phyloP scores from a whole-genome alignment of 192 early-diverging fungal species.

The Borealophlyctis nickersoniae region DNA sequence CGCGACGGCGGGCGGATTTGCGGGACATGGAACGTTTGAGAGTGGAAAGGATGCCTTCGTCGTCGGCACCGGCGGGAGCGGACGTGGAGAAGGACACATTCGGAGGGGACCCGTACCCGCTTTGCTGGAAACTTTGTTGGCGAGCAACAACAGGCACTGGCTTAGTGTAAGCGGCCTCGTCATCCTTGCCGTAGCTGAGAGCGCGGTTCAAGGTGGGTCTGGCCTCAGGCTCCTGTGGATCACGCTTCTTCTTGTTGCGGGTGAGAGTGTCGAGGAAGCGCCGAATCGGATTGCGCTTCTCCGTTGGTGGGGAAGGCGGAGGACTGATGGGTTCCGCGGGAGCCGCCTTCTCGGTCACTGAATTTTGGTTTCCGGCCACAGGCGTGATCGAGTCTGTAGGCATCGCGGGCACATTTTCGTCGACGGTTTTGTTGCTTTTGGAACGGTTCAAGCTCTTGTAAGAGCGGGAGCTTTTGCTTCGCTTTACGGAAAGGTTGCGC shows the following conservation, averaged over 20 bases:
- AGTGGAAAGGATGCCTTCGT: conserved; percentile 22
- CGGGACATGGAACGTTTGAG: conserved; percentile 31
- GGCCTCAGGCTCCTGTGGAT: conserved; percentile 1
- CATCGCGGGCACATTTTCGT: neutral
- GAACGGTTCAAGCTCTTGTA: conserved; percentile 9
- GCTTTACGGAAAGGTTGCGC: conserved; percentile 30
- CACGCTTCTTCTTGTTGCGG: conserved; percentile 13
- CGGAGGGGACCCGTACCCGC: neutral
- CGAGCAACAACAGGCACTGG: no score
- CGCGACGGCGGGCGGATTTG: conserved; percentile 15
- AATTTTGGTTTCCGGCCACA: no score
- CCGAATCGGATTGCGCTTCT: conserved; percentile 24
- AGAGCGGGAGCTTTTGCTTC: conserved; percentile 17
- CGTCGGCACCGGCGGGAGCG: conserved; percentile 16
- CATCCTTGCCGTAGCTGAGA: neutral
- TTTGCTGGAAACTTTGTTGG: no score
- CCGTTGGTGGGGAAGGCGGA: neutral
- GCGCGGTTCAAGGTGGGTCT: neutral
- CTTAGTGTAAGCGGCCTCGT: neutral
- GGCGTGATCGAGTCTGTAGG: conserved; percentile 1
- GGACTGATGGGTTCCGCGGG: conserved; percentile 7
- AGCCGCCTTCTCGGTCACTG: no score
- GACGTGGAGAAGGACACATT: conserved; percentile 13
- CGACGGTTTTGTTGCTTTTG: neutral
- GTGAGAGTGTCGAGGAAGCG: conserved; percentile 30